Percentiles rank a stretch among this genome's conserved stretches.
Evolutionary conservation across 352 stramenopile species (phyloP).

Genomic region (Phytopythium sindhum): DNA sequence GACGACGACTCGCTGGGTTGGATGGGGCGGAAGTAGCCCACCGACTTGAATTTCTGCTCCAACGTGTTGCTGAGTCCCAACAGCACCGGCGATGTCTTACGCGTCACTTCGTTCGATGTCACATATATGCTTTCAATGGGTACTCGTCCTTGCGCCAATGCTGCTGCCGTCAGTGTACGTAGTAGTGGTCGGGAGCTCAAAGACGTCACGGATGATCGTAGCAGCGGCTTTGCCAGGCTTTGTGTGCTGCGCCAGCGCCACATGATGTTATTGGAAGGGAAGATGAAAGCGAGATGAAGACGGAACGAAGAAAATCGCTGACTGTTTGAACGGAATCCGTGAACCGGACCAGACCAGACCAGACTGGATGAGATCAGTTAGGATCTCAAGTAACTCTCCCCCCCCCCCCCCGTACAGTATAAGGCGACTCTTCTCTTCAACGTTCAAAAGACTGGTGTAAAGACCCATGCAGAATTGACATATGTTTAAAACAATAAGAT

Average conservation of each 20-base stretch:
- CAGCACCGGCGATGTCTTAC: constrained; percentile 67
- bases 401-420: too few species aligned
- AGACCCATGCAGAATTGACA: not conserved
- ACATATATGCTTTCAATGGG: constrained; percentile 64
- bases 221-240: not conserved
- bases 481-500: not conserved
- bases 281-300: too few species aligned
- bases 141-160: constrained; percentile 35
- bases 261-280: not conserved
- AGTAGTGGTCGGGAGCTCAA: not conserved
- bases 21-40: constrained; percentile 81
- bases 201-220: too few species aligned
- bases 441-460: not conserved
- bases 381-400: too few species aligned
- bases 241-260: not conserved
- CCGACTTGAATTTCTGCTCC: constrained; percentile 66
- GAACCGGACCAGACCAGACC: not conserved
- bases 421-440: not conserved
- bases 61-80: constrained; percentile 63
- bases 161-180: constrained; percentile 26
- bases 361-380: too few species aligned
- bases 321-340: not conserved
- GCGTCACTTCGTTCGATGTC: constrained; percentile 59
- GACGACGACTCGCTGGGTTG: constrained; percentile 29
- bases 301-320: not conserved